Evolutionary conservation across 2,329 filamentous ascomycete genomes (phyloP), one percentile per base, ranked within the genome.

Genomic region (Pochonia chlamydosporia): DNA sequence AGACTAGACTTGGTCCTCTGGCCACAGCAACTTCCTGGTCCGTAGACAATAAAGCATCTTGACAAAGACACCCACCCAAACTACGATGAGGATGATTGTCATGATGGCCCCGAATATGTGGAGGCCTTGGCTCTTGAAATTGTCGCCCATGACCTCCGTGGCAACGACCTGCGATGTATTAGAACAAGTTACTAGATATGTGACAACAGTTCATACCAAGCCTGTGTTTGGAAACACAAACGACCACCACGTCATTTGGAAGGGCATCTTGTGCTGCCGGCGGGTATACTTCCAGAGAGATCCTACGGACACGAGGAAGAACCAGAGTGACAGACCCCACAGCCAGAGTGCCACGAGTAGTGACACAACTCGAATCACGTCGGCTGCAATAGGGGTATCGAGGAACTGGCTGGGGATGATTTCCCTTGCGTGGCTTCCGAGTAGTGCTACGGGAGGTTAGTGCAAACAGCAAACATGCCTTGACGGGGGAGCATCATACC

Each of bases 231-330:
- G 87, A 58, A 91, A 91, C 5, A 91, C 76, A 63, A 91, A 92
- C 3, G 82, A 87, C 66, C 85, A 93, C 83, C 87, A 95, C 2
- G 84, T 88, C 86, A 93, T 91, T 16, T 86, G 84, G 58, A 91
- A 93, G 4, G 81, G 76, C 70, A 90, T 80, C 49, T 73, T 77
- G 31, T 76, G 74, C 10, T 76, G 69, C 2, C 68, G 63, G 0
- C 74, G 70, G 18, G 83, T 71, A 43, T 85, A 83, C 25, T 82
- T 85, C 75, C 78, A 85, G 49, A 92, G 78, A 2, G 87, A 87
- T 2, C 86, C 84, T n/a, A 87, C 77, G 1, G 82, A 85, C 10
- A 93, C 82, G 48, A 92, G 71, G 64, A 92, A 92, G 70, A 92
- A 93, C 83, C 88, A 93, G 24, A 89, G 66, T 23, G 86, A 84